Conservation (phyloP, 768 basidiomycete genomes). For the Hysterangium stoloniferum region DNA sequence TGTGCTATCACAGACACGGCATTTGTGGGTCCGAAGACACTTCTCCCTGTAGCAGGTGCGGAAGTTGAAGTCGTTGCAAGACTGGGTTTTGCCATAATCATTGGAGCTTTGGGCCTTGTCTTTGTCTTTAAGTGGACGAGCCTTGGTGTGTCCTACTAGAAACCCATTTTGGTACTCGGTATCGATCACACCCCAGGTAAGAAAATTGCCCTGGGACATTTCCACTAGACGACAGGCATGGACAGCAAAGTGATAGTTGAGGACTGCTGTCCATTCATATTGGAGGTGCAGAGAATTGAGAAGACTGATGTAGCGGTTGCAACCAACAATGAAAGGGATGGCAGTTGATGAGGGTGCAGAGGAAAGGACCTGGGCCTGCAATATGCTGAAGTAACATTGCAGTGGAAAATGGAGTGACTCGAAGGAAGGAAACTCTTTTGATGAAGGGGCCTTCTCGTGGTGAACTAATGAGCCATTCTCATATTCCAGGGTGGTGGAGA, state of each 20-base stretch:
- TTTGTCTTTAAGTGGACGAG: background rate
- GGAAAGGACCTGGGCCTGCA: background rate
- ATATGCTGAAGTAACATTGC: background rate
- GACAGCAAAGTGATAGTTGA: background rate
- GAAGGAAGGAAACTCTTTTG: background rate
- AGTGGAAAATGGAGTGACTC: background rate
- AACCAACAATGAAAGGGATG: background rate
- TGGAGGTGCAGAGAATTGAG: background rate
- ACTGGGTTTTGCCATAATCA: background rate
- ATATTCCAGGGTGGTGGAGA: background rate
- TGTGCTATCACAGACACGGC: background rate
- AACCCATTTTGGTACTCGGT: background rate
- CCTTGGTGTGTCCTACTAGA: background rate
- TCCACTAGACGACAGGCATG: background rate
- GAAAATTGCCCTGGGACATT: background rate
- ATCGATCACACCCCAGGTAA: background rate
- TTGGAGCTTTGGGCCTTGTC: background rate
- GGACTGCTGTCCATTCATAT: background rate
- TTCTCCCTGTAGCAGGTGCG: background rate
- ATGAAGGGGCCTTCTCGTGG: background rate
- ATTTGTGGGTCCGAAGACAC: background rate
- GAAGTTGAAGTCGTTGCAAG: constrained; percentile 1
- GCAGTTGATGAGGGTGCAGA: background rate
- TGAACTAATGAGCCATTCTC: background rate
- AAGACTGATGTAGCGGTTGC: background rate